Evolutionary conservation across 1,139 yeast genomes (phyloP).

Genomic region (Zygosaccharomyces pseudobailii): DNA sequence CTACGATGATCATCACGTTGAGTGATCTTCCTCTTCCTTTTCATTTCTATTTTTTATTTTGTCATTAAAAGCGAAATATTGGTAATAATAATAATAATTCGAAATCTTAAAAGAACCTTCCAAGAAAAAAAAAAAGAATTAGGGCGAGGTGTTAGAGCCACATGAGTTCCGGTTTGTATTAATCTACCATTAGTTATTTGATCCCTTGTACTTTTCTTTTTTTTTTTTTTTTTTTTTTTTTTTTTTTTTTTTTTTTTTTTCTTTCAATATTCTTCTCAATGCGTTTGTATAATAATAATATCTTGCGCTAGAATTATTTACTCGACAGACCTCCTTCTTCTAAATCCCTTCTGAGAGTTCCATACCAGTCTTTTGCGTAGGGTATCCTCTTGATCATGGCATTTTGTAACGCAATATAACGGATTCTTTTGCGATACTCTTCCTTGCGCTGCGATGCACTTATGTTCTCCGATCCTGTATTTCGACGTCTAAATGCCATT

Average conservation of each 20-base stretch:
- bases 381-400: constrained; percentile 23
- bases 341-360: constrained; percentile 21
- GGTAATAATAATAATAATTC: not conserved
- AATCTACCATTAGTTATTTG: constrained; percentile 4
- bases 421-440: constrained; percentile 19
- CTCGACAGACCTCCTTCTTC: constrained; percentile 12
- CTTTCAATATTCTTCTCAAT: not conserved
- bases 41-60: not conserved
- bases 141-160: not conserved
- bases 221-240: constrained; percentile 5
- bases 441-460: constrained; percentile 13
- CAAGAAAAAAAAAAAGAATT: not conserved
- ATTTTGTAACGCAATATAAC: constrained; percentile 23
- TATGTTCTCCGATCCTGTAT: not conserved
- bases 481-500: constrained; percentile 3
- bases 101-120: not conserved
- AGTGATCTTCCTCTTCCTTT: not conserved
- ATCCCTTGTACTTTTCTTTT: constrained; percentile 3
- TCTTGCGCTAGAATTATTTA: not conserved
- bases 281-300: not conserved
- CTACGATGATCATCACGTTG: not conserved
- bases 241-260: constrained; percentile 4
- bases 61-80: not conserved
- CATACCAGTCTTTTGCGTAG: constrained; percentile 23
- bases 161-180: constrained; percentile 7